Evolutionary conservation across 2,329 filamentous ascomycete species (phyloP).

Genomic region (Fusarium sp.): DNA sequence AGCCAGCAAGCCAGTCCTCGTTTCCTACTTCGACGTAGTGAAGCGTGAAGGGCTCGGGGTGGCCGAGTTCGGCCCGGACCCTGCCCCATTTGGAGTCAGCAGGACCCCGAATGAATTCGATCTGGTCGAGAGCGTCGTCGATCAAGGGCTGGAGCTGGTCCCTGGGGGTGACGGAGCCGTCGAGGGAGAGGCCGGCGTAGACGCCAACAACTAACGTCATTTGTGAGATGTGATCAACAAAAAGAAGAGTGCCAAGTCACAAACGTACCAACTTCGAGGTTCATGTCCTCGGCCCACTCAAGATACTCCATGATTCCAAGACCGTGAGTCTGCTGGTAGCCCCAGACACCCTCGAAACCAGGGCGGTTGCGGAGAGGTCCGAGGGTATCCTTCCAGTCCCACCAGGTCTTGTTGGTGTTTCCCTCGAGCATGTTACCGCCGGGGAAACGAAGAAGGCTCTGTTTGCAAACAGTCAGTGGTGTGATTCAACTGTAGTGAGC

Average conservation of each 20-base stretch:
- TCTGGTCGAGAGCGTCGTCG: constrained; percentile 67
- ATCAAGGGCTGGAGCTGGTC: constrained; percentile 64
- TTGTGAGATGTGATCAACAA: background rate
- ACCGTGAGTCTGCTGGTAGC: constrained; percentile 69
- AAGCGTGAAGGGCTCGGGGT: constrained; percentile 68
- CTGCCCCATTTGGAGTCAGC: constrained; percentile 64
- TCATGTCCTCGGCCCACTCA: constrained; percentile 67
- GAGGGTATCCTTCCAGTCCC: constrained; percentile 64
- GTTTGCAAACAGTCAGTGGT: background rate
- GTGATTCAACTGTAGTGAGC: rapidly evolving
- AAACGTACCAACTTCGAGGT: constrained; percentile 58
- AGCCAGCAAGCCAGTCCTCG: constrained; percentile 69
- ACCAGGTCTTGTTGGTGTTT: constrained; percentile 53
- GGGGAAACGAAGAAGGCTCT: constrained; percentile 69
- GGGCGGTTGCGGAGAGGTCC: constrained; percentile 64
- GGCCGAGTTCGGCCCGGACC: constrained; percentile 65
- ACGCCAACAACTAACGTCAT: constrained; percentile 62
- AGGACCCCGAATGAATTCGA: constrained; percentile 69
- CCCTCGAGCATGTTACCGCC: constrained; percentile 71
- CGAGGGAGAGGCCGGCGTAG: constrained; percentile 65
- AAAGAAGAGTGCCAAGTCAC: background rate
- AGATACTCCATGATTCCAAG: constrained; percentile 71
- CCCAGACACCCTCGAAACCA: constrained; percentile 66
- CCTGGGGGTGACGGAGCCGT: constrained; percentile 60
- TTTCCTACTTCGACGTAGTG: constrained; percentile 73